These are phyloP conservation scores for Dalbergia oliveri DNA, from an alignment of 306 rosid species.

Conservation along the genomic window DNA sequence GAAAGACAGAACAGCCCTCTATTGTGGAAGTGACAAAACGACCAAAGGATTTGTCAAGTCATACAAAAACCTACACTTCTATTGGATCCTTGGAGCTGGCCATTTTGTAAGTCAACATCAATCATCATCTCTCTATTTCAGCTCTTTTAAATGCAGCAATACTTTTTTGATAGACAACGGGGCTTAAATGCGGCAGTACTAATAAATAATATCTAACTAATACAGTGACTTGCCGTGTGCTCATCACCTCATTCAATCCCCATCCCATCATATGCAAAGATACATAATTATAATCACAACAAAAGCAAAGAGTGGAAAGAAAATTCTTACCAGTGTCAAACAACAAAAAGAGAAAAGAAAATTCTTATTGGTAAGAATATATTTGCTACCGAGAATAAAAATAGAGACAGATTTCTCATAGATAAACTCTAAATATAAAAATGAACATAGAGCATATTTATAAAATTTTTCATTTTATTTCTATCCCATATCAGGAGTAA, in stretches of 20 bases:
- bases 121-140: constrained; percentile 8
- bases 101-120: constrained; percentile 83
- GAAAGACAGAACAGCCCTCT: constrained; percentile 65
- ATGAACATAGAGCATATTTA: no score
- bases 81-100: constrained; percentile 98
- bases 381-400: no score
- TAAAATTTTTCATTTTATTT: no score
- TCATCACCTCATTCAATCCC: neutral
- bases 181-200: constrained; percentile 17
- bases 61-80: constrained; percentile 74
- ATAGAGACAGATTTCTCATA: no score
- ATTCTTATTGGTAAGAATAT: neutral
- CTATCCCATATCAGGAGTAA: no score
- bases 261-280: constrained; percentile 7
- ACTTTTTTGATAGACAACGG: no score
- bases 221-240: constrained; percentile 23
- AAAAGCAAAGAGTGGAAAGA: neutral
- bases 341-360: neutral
- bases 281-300: neutral
- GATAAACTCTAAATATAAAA: no score
- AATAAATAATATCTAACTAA: neutral
- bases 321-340: no score
- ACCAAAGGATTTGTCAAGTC: constrained; percentile 79
- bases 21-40: constrained; percentile 54
- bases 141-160: constrained; percentile 12